These are phyloP conservation scores for Berberis vulgaris DNA, from an alignment of 164 flowering plant genomes.

Conservation along the genomic window DNA sequence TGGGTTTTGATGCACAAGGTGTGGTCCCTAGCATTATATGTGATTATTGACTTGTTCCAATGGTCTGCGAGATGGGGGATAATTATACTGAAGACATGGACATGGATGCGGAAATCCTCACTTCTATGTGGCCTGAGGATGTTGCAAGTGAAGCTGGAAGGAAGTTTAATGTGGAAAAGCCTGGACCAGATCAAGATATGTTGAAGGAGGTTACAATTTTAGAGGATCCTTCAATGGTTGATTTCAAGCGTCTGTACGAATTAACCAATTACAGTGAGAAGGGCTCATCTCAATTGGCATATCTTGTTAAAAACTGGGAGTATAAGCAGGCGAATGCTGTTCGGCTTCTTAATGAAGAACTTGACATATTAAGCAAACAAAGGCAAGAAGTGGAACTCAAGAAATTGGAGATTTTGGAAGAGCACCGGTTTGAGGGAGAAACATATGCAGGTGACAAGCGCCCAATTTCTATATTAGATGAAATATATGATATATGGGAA, in stretches of 20 bases:
- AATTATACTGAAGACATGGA: constrained; percentile 64
- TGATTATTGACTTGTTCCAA: constrained; percentile 13
- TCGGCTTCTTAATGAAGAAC: constrained; percentile 84
- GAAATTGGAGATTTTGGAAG: constrained; percentile 71
- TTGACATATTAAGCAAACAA: constrained; percentile 60
- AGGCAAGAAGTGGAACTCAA: constrained; percentile 72
- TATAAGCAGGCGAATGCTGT: constrained; percentile 80
- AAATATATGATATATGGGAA: constrained; percentile 46
- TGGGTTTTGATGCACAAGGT: not conserved
- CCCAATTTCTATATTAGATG: constrained; percentile 67
- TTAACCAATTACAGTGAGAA: constrained; percentile 71
- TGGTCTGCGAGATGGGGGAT: constrained; percentile 57
- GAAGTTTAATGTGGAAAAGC: constrained; percentile 69
- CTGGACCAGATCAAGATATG: constrained; percentile 70
- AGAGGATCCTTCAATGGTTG: constrained; percentile 60
- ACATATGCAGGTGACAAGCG: constrained; percentile 56
- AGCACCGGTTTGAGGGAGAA: constrained; percentile 69
- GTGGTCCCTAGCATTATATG: constrained; percentile 1
- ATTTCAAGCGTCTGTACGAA: constrained; percentile 76
- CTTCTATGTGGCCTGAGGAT: constrained; percentile 98
- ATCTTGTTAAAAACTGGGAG: constrained; percentile 82
- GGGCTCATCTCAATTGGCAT: constrained; percentile 75
- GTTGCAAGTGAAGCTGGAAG: constrained; percentile 52
- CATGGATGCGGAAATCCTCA: constrained; percentile 38
- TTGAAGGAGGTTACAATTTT: constrained; percentile 52